These are phyloP conservation scores for Picochlorum costavermella DNA, from an alignment of 139 green algal species.

Conservation along the genomic window DNA sequence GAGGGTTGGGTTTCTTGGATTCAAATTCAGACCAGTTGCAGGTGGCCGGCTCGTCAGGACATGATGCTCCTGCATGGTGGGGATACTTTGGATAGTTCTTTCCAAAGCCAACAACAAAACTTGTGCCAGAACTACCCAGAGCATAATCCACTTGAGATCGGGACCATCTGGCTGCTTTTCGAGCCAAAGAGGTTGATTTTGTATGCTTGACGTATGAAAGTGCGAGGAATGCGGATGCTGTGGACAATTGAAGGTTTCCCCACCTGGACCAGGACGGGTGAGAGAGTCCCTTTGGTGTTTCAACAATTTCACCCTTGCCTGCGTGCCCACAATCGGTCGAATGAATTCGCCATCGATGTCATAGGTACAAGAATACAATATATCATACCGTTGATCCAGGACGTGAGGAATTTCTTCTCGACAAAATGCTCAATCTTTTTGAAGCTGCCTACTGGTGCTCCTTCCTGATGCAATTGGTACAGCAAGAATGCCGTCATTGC, in stretches of 20 bases:
- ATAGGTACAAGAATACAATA: not conserved
- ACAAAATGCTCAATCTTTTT: not conserved
- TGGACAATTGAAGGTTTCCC: slow-evolving; percentile 11
- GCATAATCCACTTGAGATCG: slow-evolving; percentile 14
- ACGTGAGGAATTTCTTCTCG: slow-evolving; percentile 4
- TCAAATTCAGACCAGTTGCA: slow-evolving; percentile 10
- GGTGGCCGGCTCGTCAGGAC: slow-evolving; percentile 2
- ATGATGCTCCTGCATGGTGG: slow-evolving; percentile 29
- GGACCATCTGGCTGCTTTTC: not conserved
- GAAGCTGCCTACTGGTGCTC: not conserved
- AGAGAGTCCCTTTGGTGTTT: slow-evolving; percentile 16
- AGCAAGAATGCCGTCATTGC: not conserved
- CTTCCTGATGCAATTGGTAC: slow-evolving; percentile 6
- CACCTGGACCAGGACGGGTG: slow-evolving; percentile 7
- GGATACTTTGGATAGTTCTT: slow-evolving; percentile 12
- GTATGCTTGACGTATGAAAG: slow-evolving; percentile 2
- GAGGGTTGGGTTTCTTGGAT: slow-evolving; percentile 11
- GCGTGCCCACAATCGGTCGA: not conserved
- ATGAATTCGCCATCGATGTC: no score
- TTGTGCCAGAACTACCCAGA: slow-evolving; percentile 20
- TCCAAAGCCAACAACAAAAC: slow-evolving; percentile 33
- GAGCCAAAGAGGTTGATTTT: not conserved
- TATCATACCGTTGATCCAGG: slow-evolving; percentile 1
- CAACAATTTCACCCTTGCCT: slow-evolving; percentile 10
- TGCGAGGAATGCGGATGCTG: slow-evolving; percentile 3